Evolutionary conservation across 441 rosid species (phyloP), one percentile per base, ranked within the genome.

Genomic region (Breynia disticha): DNA sequence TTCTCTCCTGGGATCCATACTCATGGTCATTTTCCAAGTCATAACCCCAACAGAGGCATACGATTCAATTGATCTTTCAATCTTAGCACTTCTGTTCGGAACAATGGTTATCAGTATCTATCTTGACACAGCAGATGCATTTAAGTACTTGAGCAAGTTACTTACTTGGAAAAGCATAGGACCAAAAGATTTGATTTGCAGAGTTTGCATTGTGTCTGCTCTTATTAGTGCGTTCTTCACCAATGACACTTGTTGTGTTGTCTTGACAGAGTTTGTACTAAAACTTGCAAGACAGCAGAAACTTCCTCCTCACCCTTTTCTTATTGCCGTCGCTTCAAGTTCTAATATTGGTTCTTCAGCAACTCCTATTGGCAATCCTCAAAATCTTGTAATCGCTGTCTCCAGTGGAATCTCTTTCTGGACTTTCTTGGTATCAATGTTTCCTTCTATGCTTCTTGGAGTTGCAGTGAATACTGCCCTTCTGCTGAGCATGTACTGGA

Each of bases 361-460:
- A 3, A 87, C 96, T 59, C 91, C 91, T 0, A 90, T 87, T 44
- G 96, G 96, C 21, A 90, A 86, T 28, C 95, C 95, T 1, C 97
- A 90, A 59, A 86, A 86, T 64, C 77, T 90, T 57, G 88, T 87
- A 5, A 83, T 90, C 5, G 95, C 91, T 1, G 67, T 87, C 50
- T 72, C 72, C 50, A 77, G 88, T 55, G 62, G 67, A 56, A 78
- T 84, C 58, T 58, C 84, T 0, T 90, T 83, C 8, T 73, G 83
- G 59, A 60, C 55, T 19, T 83, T 90, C 67, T 67, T 75, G 22
- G 24, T 65, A 4, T 87, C 87, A 0, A 57, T 83, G 48, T 61
- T 84, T n/a, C n/a, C n/a, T 4, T 79, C 90, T 0, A 84, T 79
- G 85, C 53, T 81, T 0, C 74, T 77, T 7, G 97, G 97, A 3